Evolutionary conservation across 257 asterid genomes (phyloP).

Genomic region (Penstemon eatonii): DNA sequence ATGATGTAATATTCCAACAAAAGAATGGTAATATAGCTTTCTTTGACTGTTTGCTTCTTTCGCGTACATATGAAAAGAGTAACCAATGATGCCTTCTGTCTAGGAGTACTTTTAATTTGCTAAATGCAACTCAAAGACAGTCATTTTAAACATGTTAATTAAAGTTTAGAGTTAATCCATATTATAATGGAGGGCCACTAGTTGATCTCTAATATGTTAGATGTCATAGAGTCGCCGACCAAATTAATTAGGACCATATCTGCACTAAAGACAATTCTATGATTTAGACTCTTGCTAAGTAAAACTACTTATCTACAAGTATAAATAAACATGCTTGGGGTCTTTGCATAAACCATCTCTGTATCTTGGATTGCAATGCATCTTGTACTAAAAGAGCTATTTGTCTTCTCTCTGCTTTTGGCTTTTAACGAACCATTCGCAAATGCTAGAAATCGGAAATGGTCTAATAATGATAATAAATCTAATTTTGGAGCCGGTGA

Average conservation of each 20-base stretch:
- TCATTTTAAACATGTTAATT: conserved; percentile 19
- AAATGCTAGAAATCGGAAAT: conserved; percentile 42
- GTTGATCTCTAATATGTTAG: conserved; percentile 32
- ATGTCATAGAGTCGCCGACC: conserved; percentile 39
- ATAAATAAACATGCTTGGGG: conserved; percentile 50
- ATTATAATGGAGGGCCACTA: conserved; percentile 44
- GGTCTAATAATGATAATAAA: conserved; percentile 37
- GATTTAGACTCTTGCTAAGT: conserved; percentile 17
- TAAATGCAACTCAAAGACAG: background rate
- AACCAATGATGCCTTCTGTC: conserved; percentile 28
- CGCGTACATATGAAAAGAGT: conserved; percentile 31
- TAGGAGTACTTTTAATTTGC: background rate
- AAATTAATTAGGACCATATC: conserved; percentile 29
- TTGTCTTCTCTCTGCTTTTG: conserved; percentile 39
- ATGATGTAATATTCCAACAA: conserved; percentile 41
- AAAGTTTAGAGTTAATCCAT: conserved; percentile 22
- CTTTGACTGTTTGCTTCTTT: conserved; percentile 36
- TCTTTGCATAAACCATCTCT: conserved; percentile 31
- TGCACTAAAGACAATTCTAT: conserved; percentile 33
- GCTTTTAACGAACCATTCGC: conserved; percentile 38
- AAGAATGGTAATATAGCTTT: conserved; percentile 36
- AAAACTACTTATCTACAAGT: conserved; percentile 34
- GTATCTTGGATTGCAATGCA: conserved; percentile 42
- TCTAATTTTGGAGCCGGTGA: conserved; percentile 25
- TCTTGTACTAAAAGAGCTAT: conserved; percentile 33